Conservation (phyloP, 176 grass and related monocot genomes). For the Phragmites australis region DNA sequence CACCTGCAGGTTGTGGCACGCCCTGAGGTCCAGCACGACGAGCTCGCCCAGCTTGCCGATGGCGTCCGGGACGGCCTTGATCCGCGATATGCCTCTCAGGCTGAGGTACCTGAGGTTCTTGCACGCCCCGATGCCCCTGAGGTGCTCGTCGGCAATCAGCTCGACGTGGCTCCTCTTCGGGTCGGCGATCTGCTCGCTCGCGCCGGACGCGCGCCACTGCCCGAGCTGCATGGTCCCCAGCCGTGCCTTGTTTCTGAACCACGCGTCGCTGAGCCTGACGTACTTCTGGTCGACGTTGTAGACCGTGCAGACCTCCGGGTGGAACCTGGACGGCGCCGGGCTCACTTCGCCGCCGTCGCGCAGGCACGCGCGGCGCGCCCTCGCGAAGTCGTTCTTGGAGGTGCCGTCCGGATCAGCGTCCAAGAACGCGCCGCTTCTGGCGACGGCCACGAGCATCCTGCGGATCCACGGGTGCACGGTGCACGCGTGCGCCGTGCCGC, state of each 20-base stretch:
- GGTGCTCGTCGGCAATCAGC: conserved; percentile 17
- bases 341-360: neutral
- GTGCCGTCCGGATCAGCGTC: conserved; percentile 18
- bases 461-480: conserved; percentile 30
- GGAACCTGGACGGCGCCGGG: too few relatives aligned
- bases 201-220: neutral
- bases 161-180: conserved; percentile 18
- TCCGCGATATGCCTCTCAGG: conserved; percentile 26
- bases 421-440: conserved; percentile 34
- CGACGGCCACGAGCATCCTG: conserved; percentile 8
- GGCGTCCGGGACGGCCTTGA: neutral
- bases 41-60: neutral
- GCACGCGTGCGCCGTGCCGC: conserved; percentile 4
- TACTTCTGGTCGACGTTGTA: conserved; percentile 40
- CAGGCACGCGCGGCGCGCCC: neutral
- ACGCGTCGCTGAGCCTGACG: conserved; percentile 18
- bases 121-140: conserved; percentile 30
- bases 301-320: neutral
- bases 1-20: neutral
- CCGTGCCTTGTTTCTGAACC: conserved; percentile 20
- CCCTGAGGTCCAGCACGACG: neutral
- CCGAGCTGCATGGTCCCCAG: conserved; percentile 33
- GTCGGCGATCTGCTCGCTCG: neutral
- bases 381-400: neutral
- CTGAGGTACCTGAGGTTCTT: conserved; percentile 41